These are phyloP conservation scores for Cyclotella distinguenda DNA, from an alignment of 108 stramenopile genomes.

Conservation along the genomic window DNA sequence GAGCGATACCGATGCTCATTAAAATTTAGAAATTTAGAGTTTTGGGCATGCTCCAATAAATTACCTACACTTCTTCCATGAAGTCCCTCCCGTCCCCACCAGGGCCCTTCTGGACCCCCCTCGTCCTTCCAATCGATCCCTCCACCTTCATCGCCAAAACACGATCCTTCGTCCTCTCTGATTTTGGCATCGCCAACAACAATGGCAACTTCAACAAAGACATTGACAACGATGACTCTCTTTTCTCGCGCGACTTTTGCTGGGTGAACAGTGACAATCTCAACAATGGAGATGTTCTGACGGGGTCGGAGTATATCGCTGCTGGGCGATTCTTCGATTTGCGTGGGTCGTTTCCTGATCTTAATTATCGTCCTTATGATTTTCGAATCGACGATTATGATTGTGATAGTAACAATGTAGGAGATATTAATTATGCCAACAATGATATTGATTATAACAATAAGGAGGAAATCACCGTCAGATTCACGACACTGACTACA, in stretches of 20 bases:
- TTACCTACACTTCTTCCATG: not conserved
- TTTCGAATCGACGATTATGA: constrained; percentile 40
- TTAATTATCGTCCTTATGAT: constrained; percentile 59
- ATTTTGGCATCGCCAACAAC: constrained; percentile 26
- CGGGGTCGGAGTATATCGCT: constrained; percentile 52
- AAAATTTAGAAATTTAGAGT: too few species aligned
- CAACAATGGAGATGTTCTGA: constrained; percentile 39
- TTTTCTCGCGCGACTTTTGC: constrained; percentile 33
- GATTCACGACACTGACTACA: constrained; percentile 45
- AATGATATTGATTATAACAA: not conserved
- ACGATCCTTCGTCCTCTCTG: constrained; percentile 21
- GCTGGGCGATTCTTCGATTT: constrained; percentile 59
- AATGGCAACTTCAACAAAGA: not conserved
- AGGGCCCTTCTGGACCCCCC: constrained; percentile 7
- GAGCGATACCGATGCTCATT: too few species aligned
- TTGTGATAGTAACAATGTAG: not conserved
- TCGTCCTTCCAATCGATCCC: constrained; percentile 23
- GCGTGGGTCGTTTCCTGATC: constrained; percentile 53
- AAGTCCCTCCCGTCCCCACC: not conserved
- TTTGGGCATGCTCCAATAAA: too few species aligned
- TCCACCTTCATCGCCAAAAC: constrained; percentile 18
- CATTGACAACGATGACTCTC: constrained; percentile 3
- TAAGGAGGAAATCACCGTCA: constrained; percentile 40
- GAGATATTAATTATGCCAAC: not conserved
- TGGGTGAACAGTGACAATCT: constrained; percentile 42